phyloP scores from a whole-genome alignment of 768 basidiomycete species.

The Amanita fuliginea region DNA sequence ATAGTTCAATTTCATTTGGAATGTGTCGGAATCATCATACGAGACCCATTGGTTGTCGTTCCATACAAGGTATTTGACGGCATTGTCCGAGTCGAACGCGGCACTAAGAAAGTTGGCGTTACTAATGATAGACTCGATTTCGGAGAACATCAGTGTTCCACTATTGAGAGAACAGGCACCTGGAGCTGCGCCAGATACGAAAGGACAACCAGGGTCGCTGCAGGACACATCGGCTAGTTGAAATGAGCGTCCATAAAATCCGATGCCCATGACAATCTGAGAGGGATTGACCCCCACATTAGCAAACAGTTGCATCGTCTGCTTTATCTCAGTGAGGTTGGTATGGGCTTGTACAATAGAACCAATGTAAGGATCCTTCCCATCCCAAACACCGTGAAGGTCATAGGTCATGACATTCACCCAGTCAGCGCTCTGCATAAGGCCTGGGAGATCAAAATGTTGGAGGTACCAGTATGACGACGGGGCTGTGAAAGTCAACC shows the following conservation, averaged over 20 bases:
- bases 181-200: slow-evolving; percentile 9
- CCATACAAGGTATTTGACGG: slow-evolving; percentile 16
- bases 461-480: slow-evolving; percentile 20
- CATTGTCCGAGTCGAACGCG: slow-evolving; percentile 13
- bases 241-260: slow-evolving; percentile 19
- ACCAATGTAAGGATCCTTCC: slow-evolving; percentile 8
- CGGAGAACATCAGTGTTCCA: slow-evolving; percentile 12
- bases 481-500: slow-evolving; percentile 16
- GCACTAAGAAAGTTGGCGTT: slow-evolving; percentile 2
- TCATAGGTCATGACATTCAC: slow-evolving; percentile 16
- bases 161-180: slow-evolving; percentile 7
- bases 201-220: slow-evolving; percentile 12
- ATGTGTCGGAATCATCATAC: slow-evolving; percentile 15
- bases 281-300: slow-evolving; percentile 12
- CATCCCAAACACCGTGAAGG: slow-evolving; percentile 14
- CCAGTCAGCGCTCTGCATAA: slow-evolving; percentile 15
- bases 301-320: slow-evolving; percentile 14
- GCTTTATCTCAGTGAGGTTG: slow-evolving; percentile 15
- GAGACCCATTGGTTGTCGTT: slow-evolving; percentile 18
- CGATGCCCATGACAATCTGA: slow-evolving; percentile 16
- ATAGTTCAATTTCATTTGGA: slow-evolving; percentile 13
- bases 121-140: slow-evolving; percentile 11
- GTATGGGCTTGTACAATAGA: slow-evolving; percentile 10
- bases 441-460: slow-evolving; percentile 16
- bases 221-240: slow-evolving; percentile 12